phyloP scores from a whole-genome alignment of 305 asterid species.

The Solanum hybrid region DNA sequence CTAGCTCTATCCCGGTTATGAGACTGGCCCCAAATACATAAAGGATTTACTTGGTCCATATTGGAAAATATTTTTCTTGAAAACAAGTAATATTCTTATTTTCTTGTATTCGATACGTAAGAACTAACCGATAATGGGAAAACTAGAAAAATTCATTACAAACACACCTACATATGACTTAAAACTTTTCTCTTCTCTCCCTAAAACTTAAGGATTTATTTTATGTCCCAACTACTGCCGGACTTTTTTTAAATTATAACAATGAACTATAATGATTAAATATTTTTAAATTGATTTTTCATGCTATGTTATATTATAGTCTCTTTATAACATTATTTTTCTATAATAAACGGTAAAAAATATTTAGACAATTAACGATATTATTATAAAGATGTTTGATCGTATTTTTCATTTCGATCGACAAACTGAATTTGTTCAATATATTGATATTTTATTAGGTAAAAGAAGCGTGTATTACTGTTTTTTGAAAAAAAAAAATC shows the following conservation, averaged over 20 bases:
- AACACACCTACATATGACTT: neutral
- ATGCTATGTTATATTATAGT: neutral
- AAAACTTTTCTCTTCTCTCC: neutral
- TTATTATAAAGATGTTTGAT: neutral
- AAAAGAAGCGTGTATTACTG: neutral
- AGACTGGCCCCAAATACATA: neutral
- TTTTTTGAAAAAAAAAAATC: neutral
- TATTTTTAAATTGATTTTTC: neutral
- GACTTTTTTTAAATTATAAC: neutral
- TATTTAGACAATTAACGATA: neutral
- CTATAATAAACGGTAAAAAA: neutral
- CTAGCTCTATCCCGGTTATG: neutral
- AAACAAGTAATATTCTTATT: neutral
- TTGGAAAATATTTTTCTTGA: neutral
- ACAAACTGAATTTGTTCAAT: neutral
- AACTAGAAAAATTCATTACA: neutral
- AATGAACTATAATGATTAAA: neutral
- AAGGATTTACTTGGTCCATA: neutral
- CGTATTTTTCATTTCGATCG: neutral
- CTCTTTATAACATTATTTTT: neutral
- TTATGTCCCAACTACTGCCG: neutral
- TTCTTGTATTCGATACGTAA: neutral
- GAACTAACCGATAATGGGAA: neutral
- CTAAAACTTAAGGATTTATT: neutral
- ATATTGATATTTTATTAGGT: neutral